Base-by-base conservation (phyloP, 2,329 filamentous ascomycete genomes). In the Aspergillus sp. region DNA sequence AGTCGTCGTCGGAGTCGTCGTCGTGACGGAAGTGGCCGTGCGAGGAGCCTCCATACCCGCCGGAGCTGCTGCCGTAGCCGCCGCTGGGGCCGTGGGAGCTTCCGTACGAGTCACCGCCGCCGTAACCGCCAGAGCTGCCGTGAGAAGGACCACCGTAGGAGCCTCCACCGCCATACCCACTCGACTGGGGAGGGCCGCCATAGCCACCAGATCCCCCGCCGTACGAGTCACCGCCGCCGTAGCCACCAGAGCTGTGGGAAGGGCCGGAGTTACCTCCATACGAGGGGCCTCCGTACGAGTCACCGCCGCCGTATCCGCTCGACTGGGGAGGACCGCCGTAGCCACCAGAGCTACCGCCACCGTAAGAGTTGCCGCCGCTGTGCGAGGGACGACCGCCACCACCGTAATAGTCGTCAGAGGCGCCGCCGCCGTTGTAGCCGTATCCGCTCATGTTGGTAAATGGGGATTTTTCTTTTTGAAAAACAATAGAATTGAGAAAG, bases 1-100 rank as follows among this genome's bases (percentile, higher is more conserved):
- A 74, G 55, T 84, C 78, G 53, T 78, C 71, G 52, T 72, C 69
- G 51, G 50, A 51, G 49, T 45, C 48, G 46, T 43, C 20, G 52
- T 72, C 69, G 52, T 50, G 51, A 47, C 44, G 48, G 46, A 42
- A 20, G 20, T 45, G 15, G 25, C 50, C 51, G 19, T 53, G 46
- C n/a, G 44, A 46, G 9, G 25, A 54, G 35, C 54, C 50, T 6
- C 53, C 52, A 17, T 50, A 45, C 38, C 52, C 51, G 33, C 52
- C 53, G 10, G 52, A 46, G 48, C 56, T 51, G 20, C 48, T 42
- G 17, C 46, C 54, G 37, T 55, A 54, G 42, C 45, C 37, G 19
- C 25, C 44, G 27, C 45, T 25, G 10, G 9, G 5, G 7, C 37
- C 38, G 27, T 35, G 33, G 13, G 53, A 48, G 41, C 58, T 51